Conservation (phyloP, 805 yeast genomes). For the Candida cerambycidarum region DNA sequence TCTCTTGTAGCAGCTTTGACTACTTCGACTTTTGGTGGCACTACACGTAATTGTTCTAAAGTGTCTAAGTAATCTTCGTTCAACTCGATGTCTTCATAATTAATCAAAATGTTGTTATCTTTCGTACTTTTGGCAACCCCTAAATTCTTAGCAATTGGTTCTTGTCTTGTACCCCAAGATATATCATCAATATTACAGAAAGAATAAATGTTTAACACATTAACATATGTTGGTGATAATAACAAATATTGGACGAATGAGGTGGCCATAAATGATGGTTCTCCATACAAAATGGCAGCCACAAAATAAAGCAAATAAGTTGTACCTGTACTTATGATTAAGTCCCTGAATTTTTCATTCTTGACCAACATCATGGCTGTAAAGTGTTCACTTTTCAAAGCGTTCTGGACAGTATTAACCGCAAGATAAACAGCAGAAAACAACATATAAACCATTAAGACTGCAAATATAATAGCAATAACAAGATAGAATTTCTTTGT, state of each 20-base stretch:
- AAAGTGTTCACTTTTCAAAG: conserved; percentile 46
- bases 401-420: conserved; percentile 64
- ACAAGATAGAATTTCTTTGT: conserved; percentile 74
- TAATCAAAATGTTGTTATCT: conserved; percentile 38
- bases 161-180: conserved; percentile 97
- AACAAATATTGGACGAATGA: conserved; percentile 81
- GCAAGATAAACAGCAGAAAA: conserved; percentile 85
- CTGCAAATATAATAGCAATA: conserved; percentile 78
- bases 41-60: conserved; percentile 52
- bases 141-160: conserved; percentile 61
- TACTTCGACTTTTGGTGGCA: conserved; percentile 28
- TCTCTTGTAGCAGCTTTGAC: conserved; percentile 34
- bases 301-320: conserved; percentile 80
- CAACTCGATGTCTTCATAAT: conserved; percentile 67
- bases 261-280: conserved; percentile 92
- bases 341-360: conserved; percentile 76
- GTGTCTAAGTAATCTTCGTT: conserved; percentile 71
- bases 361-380: conserved; percentile 51
- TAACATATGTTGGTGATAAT: conserved; percentile 85
- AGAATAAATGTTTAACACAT: conserved; percentile 89
- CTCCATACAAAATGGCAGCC: conserved; percentile 78
- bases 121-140: conserved; percentile 74
- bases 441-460: conserved; percentile 84
- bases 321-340: conserved; percentile 80
- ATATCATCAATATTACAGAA: conserved; percentile 95